Evolutionary conservation across 345 rosid species (phyloP).

Genomic region (Erodium maritimum): DNA sequence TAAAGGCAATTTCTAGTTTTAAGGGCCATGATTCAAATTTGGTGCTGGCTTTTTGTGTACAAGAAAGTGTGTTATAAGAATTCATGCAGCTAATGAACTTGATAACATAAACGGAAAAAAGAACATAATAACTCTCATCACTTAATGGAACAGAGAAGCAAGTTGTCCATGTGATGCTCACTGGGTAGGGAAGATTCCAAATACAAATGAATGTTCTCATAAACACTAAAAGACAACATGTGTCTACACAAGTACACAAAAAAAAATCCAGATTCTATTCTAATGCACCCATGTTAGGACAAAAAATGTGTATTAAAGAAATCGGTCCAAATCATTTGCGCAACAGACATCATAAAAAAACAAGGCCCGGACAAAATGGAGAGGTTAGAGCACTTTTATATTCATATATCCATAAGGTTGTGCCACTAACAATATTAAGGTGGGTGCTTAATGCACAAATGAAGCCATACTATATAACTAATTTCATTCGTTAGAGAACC

Average conservation of each 20-base stretch:
- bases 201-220: slow-evolving; percentile 26
- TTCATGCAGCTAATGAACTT: slow-evolving; percentile 10
- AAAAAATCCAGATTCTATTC: slow-evolving; percentile 13
- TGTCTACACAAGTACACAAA: not conserved
- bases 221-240: slow-evolving; percentile 10
- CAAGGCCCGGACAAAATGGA: not conserved
- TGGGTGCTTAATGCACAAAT: not conserved
- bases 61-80: not conserved
- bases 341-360: too few species aligned
- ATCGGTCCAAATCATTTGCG: not conserved
- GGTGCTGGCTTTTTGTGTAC: not conserved
- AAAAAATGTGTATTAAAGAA: slow-evolving; percentile 3
- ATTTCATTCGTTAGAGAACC: not conserved
- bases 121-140: slow-evolving; percentile 12
- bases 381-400: not conserved
- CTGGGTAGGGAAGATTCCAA: slow-evolving; percentile 18
- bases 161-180: slow-evolving; percentile 20
- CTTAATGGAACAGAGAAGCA: slow-evolving; percentile 3
- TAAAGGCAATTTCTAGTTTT: too few species aligned
- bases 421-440: not conserved
- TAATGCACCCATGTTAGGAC: slow-evolving; percentile 16
- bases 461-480: not conserved
- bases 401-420: not conserved
- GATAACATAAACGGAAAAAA: slow-evolving; percentile 11
- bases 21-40: not conserved